These are phyloP conservation scores for Colletotrichum sp. DNA, from an alignment of 2,329 filamentous ascomycete species.

Conservation along the genomic window DNA sequence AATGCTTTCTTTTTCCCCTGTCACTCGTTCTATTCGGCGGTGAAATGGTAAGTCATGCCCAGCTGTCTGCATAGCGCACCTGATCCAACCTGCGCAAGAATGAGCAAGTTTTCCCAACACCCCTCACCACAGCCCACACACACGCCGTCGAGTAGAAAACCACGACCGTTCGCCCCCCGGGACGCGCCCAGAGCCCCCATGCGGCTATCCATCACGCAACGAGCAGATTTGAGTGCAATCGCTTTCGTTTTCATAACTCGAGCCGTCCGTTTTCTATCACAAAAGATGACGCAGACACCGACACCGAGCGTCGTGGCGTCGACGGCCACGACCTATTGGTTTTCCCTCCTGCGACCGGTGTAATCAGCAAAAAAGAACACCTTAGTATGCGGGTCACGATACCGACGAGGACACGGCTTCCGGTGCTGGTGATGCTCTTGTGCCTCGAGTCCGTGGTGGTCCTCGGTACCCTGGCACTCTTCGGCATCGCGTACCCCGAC, in stretches of 20 bases:
- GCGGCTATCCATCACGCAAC: neutral
- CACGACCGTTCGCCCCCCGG: neutral
- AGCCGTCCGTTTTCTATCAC: neutral
- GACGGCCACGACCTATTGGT: neutral
- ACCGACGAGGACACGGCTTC: neutral
- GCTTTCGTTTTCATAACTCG: neutral
- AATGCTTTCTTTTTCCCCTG: neutral
- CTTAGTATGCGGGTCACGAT: neutral
- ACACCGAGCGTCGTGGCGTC: neutral
- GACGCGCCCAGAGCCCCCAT: neutral
- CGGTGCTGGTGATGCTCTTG: neutral
- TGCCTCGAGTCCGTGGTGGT: conserved; percentile 24
- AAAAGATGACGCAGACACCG: neutral
- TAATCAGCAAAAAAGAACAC: neutral
- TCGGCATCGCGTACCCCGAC: conserved; percentile 27
- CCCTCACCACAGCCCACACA: neutral
- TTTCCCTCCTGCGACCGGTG: neutral
- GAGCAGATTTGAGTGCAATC: conserved; percentile 1
- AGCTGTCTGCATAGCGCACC: neutral
- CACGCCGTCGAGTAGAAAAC: neutral
- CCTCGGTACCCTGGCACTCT: conserved; percentile 18
- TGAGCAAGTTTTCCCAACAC: conserved; percentile 20
- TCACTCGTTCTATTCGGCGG: neutral
- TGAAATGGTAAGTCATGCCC: neutral
- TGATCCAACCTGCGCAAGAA: conserved; percentile 7